Percentiles rank a stretch among this genome's conserved stretches.
Evolutionary conservation across 2,329 filamentous ascomycete genomes (phyloP).

Genomic region (Xylaria sp.): DNA sequence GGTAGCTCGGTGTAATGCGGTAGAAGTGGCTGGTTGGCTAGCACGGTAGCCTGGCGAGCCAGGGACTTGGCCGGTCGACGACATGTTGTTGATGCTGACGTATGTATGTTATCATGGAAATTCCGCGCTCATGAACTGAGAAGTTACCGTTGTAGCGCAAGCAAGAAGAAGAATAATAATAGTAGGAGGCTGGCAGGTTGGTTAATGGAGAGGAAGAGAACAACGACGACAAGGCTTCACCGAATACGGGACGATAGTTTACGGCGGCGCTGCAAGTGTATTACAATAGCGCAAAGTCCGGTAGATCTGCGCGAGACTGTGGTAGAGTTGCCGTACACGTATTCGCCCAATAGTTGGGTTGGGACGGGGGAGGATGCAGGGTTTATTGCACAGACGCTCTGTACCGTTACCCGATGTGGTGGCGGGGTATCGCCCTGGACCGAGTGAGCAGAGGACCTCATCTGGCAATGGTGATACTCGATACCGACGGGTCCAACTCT

Average conservation of each 20-base stretch:
- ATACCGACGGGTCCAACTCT: neutral
- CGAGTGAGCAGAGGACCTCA: neutral
- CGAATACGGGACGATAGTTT: neutral
- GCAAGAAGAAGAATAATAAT: neutral
- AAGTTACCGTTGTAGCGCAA: conserved; percentile 3
- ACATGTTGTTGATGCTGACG: conserved; percentile 23
- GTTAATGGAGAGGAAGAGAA: conserved; percentile 14
- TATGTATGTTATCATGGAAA: neutral
- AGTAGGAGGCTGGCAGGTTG: neutral
- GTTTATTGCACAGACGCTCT: conserved; percentile 10
- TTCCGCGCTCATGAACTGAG: neutral
- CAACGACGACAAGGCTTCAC: neutral
- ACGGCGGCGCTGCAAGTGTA: neutral
- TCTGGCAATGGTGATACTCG: neutral
- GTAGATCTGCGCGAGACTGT: conserved; percentile 8
- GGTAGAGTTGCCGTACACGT: conserved; percentile 17
- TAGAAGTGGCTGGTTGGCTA: conserved; percentile 36
- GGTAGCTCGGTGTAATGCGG: conserved; percentile 30
- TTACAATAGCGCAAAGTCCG: conserved; percentile 10
- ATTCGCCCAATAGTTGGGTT: conserved; percentile 19
- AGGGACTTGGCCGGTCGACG: conserved; percentile 37
- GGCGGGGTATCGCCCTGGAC: conserved; percentile 13
- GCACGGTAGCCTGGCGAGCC: conserved; percentile 42
- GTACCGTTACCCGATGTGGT: conserved; percentile 24
- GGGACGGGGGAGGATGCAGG: conserved; percentile 7